A percentile compares a stretch with the other conserved stretches of the same genome.
Evolutionary conservation across 495 filamentous ascomycete species (phyloP).

Genomic region (Saxispiralis lemnorum): DNA sequence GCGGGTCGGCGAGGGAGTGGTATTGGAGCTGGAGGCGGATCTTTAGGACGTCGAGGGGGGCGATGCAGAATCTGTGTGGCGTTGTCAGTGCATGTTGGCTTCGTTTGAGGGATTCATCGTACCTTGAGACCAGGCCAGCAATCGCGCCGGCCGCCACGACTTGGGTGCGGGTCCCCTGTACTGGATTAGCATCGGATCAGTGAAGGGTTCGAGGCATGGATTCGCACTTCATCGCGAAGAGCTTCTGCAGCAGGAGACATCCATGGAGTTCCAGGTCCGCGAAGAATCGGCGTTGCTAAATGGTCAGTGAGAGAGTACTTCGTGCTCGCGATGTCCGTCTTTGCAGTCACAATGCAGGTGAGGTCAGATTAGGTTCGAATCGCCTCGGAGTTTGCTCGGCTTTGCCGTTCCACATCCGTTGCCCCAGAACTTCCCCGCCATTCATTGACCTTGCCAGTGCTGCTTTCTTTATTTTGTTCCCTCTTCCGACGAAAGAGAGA

Average conservation of each 20-base stretch:
- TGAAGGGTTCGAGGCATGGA: neutral
- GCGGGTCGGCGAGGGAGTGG: slow-evolving; percentile 56
- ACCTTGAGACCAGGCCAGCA: slow-evolving; percentile 79
- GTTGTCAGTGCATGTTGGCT: slow-evolving; percentile 1
- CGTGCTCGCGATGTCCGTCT: neutral
- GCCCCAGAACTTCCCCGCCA: neutral
- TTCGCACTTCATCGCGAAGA: slow-evolving; percentile 71
- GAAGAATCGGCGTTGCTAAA: no score
- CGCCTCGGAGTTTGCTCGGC: neutral
- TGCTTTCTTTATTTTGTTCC: no score
- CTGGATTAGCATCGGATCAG: slow-evolving; percentile 6
- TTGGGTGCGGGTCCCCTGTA: slow-evolving; percentile 62
- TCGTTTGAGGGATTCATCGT: slow-evolving; percentile 6
- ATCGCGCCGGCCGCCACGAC: slow-evolving; percentile 70
- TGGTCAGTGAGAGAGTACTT: no score
- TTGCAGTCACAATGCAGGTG: neutral
- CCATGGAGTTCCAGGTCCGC: slow-evolving; percentile 24
- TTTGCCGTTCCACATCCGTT: neutral
- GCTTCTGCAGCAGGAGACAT: slow-evolving; percentile 59
- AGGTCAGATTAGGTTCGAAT: neutral
- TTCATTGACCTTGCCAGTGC: no score
- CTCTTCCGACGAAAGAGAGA: no score
- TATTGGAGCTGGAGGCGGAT: slow-evolving; percentile 87
- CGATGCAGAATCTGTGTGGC: slow-evolving; percentile 56
- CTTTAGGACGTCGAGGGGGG: slow-evolving; percentile 88